Conservation (phyloP, 371 early-diverging fungal species). For the Syncephalis fuscata region DNA sequence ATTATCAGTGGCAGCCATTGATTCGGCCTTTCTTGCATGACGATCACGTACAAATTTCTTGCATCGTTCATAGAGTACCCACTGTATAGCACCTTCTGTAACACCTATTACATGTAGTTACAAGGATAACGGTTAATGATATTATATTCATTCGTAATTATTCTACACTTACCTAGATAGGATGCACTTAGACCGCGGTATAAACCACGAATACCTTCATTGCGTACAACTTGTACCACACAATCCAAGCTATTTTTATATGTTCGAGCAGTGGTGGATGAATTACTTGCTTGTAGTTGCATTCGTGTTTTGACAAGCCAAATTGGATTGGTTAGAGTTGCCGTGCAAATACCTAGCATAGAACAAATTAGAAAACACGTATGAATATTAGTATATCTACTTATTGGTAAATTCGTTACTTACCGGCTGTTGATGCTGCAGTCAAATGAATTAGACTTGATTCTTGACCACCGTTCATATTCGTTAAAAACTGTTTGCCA, state of each 20-base stretch:
- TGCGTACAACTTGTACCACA: slow-evolving; percentile 32
- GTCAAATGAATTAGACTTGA: slow-evolving; percentile 61
- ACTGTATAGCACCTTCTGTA: slow-evolving; percentile 81
- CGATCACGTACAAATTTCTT: slow-evolving; percentile 24
- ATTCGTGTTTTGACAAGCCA: slow-evolving; percentile 94
- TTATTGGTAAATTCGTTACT: too few relatives aligned
- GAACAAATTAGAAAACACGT: too few relatives aligned
- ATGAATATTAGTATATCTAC: too few relatives aligned
- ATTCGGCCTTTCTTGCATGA: too few relatives aligned
- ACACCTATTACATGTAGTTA: too few relatives aligned
- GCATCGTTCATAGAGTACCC: slow-evolving; percentile 86
- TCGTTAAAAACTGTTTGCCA: slow-evolving; percentile 59
- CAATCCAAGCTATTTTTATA: slow-evolving; percentile 72
- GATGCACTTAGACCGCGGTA: slow-evolving; percentile 89
- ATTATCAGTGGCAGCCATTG: not conserved
- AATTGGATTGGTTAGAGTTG: slow-evolving; percentile 81
- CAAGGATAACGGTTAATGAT: too few relatives aligned
- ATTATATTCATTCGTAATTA: too few relatives aligned
- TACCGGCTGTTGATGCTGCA: slow-evolving; percentile 73
- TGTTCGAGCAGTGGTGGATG: slow-evolving; percentile 10
- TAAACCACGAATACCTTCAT: slow-evolving; percentile 69
- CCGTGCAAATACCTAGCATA: slow-evolving; percentile 36
- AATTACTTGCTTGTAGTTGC: slow-evolving; percentile 53
- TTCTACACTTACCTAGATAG: slow-evolving; percentile 28
- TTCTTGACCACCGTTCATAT: slow-evolving; percentile 57